These are phyloP conservation scores for Lithohypha guttulata DNA, from an alignment of 2,329 filamentous ascomycete genomes.

Conservation along the genomic window DNA sequence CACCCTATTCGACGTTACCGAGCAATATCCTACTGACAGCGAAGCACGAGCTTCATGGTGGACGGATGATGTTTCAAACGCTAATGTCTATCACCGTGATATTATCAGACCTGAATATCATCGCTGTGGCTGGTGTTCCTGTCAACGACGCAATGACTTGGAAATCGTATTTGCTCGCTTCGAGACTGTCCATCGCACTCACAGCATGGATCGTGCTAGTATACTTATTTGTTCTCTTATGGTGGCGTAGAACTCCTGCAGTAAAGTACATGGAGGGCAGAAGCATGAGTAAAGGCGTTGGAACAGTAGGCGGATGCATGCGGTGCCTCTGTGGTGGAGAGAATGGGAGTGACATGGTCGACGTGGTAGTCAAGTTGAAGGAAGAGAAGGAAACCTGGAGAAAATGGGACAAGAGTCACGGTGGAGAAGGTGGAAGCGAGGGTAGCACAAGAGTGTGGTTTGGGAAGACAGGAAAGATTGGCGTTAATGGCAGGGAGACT, in stretches of 20 bases:
- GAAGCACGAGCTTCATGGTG: constrained; percentile 6
- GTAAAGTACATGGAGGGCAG: background rate
- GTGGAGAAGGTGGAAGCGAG: background rate
- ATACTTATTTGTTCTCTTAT: constrained; percentile 7
- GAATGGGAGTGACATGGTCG: background rate
- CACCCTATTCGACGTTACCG: constrained; percentile 6
- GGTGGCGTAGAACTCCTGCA: constrained; percentile 7
- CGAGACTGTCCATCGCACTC: constrained; percentile 9
- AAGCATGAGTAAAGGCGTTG: constrained; percentile 2
- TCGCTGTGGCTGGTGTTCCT: constrained; percentile 12
- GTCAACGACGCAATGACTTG: constrained; percentile 10
- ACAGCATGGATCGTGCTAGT: constrained; percentile 9
- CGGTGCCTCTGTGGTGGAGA: background rate
- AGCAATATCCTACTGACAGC: background rate
- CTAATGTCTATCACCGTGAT: constrained; percentile 12
- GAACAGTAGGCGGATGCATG: constrained; percentile 5
- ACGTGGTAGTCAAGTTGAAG: background rate
- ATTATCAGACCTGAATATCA: constrained; percentile 15
- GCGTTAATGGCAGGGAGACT: background rate
- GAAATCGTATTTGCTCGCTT: constrained; percentile 5
- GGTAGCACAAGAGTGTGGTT: constrained; percentile 4
- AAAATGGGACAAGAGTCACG: background rate
- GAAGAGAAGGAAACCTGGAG: constrained; percentile 1
- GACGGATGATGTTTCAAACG: constrained; percentile 13
- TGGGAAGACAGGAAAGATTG: background rate